phyloP scores from a whole-genome alignment of 2,329 filamentous ascomycete genomes.

The Penicillium psychrosexuale region DNA sequence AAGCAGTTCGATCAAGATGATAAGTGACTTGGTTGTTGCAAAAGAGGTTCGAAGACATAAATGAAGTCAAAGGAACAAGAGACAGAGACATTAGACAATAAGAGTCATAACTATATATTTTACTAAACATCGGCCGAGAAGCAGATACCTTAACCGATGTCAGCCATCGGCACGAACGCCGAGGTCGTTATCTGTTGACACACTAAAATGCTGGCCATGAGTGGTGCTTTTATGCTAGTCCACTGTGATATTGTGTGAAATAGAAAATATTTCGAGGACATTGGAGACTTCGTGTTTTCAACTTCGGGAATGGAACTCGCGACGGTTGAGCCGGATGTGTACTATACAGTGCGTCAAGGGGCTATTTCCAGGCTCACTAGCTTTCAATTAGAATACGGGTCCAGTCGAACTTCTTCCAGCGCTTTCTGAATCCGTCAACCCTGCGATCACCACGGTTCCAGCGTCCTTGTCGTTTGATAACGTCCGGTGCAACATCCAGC shows the following conservation, averaged over 20 bases:
- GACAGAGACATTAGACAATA: background rate
- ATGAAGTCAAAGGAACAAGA: background rate
- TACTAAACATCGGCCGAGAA: slow-evolving; percentile 16
- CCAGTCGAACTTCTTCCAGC: slow-evolving; percentile 95
- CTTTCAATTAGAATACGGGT: slow-evolving; percentile 59
- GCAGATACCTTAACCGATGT: background rate
- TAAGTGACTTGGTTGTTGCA: background rate
- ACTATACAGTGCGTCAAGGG: background rate
- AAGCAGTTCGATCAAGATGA: background rate
- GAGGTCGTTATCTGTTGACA: background rate
- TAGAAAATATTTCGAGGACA: background rate
- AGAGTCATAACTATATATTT: slow-evolving; percentile 5
- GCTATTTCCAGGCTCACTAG: background rate
- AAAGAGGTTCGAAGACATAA: background rate
- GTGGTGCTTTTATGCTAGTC: background rate
- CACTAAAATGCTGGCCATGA: background rate
- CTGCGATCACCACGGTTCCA: slow-evolving; percentile 70
- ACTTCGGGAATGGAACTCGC: background rate
- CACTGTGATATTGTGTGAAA: background rate
- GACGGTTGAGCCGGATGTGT: background rate
- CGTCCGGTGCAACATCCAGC: slow-evolving; percentile 74
- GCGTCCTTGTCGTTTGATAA: slow-evolving; percentile 84
- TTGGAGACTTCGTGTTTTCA: background rate
- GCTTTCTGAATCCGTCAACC: slow-evolving; percentile 73
- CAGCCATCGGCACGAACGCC: background rate